Evolutionary conservation across 495 filamentous ascomycete species (phyloP).

Genomic region (Friedmanniomyces simplex): DNA sequence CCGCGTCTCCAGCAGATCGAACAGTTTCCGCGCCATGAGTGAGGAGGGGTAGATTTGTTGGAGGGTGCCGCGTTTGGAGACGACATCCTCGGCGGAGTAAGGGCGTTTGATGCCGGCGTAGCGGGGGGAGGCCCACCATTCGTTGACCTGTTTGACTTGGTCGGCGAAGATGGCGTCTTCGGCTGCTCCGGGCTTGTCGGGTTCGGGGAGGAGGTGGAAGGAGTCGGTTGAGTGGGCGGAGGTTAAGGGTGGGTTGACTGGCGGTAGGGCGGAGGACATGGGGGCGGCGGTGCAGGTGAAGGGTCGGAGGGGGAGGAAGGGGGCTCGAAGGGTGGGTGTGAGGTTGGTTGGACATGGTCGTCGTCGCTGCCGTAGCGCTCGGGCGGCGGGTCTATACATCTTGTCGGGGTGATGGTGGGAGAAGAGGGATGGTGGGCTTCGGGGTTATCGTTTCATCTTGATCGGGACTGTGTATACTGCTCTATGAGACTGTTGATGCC

Average conservation of each 20-base stretch:
- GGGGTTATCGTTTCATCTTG: slow-evolving; percentile 2
- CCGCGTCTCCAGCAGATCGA: slow-evolving; percentile 70
- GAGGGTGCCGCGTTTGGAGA: slow-evolving; percentile 80
- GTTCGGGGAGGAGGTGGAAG: slow-evolving; percentile 68
- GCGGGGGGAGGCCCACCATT: slow-evolving; percentile 77
- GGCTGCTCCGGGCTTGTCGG: slow-evolving; percentile 55
- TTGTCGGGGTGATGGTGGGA: background rate
- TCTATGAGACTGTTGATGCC: background rate
- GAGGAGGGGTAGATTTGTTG: slow-evolving; percentile 83
- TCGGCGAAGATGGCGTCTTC: slow-evolving; percentile 74
- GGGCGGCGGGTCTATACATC: slow-evolving; percentile 26
- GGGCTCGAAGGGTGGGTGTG: background rate
- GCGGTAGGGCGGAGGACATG: slow-evolving; percentile 30
- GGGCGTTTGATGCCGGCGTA: slow-evolving; percentile 84
- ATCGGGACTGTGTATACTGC: too few relatives aligned
- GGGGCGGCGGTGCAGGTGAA: slow-evolving; percentile 11
- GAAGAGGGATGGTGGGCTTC: background rate
- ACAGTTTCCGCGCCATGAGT: slow-evolving; percentile 87
- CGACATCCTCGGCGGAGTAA: slow-evolving; percentile 82
- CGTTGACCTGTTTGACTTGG: slow-evolving; percentile 69
- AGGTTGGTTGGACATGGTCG: slow-evolving; percentile 3
- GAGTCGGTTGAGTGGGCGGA: slow-evolving; percentile 53
- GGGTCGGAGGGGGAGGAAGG: slow-evolving; percentile 23
- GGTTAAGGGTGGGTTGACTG: slow-evolving; percentile 42
- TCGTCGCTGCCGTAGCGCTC: slow-evolving; percentile 13